These are phyloP conservation scores for Fusarium fujikuroi DNA, from an alignment of 2,329 filamentous ascomycete species.

Conservation along the genomic window DNA sequence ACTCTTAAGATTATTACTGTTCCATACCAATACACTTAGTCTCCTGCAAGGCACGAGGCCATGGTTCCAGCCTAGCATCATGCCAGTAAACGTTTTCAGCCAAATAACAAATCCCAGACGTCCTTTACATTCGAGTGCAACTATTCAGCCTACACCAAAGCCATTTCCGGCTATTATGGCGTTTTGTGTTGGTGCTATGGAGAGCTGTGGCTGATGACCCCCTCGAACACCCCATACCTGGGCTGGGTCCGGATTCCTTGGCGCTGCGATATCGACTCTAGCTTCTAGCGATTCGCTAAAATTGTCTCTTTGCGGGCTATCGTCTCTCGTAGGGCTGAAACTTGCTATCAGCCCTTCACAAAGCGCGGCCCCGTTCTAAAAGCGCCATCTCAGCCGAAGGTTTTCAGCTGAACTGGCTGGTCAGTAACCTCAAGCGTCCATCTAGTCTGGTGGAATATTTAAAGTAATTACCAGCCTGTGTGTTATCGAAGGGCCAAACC, in stretches of 20 bases:
- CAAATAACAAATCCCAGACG: fast-evolving
- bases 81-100: background rate
- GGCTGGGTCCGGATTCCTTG: background rate
- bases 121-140: fast-evolving
- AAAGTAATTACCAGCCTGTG: fast-evolving
- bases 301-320: background rate
- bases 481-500: fast-evolving
- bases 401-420: background rate
- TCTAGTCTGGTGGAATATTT: background rate
- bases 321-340: background rate
- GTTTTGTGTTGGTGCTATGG: background rate
- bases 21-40: background rate
- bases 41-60: background rate
- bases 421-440: fast-evolving
- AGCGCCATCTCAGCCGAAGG: background rate
- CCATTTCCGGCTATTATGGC: background rate
- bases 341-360: background rate
- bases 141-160: fast-evolving
- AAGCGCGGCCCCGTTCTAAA: background rate
- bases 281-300: background rate
- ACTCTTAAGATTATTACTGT: no score
- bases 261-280: fast-evolving
- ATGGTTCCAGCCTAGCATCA: background rate
- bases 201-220: background rate
- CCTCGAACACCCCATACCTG: fast-evolving